A percentile compares a stretch with the other conserved stretches of the same genome.
Conservation (phyloP, 805 yeast genomes). For the Lachancea thermotolerans region DNA sequence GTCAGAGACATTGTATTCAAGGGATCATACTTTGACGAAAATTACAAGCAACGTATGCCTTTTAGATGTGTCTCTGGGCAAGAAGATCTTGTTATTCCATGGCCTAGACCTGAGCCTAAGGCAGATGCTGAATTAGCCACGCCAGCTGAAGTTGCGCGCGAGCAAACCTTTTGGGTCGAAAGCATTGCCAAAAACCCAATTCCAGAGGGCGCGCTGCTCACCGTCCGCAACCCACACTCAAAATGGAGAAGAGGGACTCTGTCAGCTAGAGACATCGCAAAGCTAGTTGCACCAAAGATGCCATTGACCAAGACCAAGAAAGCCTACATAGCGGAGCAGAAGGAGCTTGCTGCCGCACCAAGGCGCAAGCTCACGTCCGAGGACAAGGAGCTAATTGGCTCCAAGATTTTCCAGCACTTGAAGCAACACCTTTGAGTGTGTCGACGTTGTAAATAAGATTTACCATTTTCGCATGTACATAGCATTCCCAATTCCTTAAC, state of each 20-base stretch:
- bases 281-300: conserved; percentile 65
- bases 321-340: conserved; percentile 52
- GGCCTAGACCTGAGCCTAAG: conserved; percentile 63
- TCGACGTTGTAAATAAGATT: neutral
- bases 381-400: conserved; percentile 39
- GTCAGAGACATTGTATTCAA: conserved; percentile 65
- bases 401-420: conserved; percentile 14
- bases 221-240: conserved; percentile 73
- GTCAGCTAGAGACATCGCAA: conserved; percentile 54
- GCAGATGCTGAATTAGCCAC: conserved; percentile 59
- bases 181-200: conserved; percentile 60
- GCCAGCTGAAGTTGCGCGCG: conserved; percentile 47
- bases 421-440: conserved; percentile 8
- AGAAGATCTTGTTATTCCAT: conserved; percentile 68
- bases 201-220: conserved; percentile 57
- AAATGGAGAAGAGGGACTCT: conserved; percentile 58
- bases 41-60: conserved; percentile 68
- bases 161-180: conserved; percentile 68
- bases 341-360: conserved; percentile 39
- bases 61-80: conserved; percentile 69
- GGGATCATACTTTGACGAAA: conserved; percentile 67
- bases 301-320: conserved; percentile 61
- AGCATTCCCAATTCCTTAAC: conserved; percentile 12
- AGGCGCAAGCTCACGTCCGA: conserved; percentile 37
- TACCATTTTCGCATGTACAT: conserved; percentile 2